Evolutionary conservation across 1,284 basidiomycete genomes (phyloP).

Genomic region (Afroboletus lepidellus): DNA sequence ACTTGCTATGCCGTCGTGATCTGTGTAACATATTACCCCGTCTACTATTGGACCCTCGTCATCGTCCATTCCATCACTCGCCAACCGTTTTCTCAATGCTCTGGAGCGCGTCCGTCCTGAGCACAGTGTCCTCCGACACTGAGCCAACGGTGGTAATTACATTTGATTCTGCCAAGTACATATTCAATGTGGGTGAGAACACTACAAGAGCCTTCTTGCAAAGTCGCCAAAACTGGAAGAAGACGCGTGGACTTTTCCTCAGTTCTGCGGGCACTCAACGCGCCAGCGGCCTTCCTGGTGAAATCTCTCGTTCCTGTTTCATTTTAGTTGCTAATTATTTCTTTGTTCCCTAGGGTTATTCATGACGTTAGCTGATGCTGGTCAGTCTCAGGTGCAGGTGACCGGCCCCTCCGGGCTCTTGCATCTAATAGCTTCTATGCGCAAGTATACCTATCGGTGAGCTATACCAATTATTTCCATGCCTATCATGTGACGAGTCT

Average conservation of each 20-base stretch:
- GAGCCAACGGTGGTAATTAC: conserved; percentile 73
- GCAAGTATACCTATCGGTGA: conserved; percentile 62
- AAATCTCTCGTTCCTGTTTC: conserved; percentile 12
- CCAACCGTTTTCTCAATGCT: conserved; percentile 39
- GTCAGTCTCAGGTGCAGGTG: conserved; percentile 56
- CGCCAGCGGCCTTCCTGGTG: conserved; percentile 71
- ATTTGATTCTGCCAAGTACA: conserved; percentile 77
- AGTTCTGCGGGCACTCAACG: conserved; percentile 63
- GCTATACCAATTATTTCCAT: conserved; percentile 13
- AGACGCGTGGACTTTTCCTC: conserved; percentile 71
- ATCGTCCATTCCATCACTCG: conserved; percentile 21
- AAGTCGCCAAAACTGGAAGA: conserved; percentile 61
- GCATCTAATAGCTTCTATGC: conserved; percentile 73
- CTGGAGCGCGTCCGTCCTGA: conserved; percentile 62
- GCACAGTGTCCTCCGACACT: conserved; percentile 66
- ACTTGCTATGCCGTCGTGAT: conserved; percentile 31
- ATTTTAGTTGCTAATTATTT: not conserved
- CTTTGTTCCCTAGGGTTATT: conserved; percentile 54
- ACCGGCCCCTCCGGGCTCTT: conserved; percentile 72
- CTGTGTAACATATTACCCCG: conserved; percentile 30
- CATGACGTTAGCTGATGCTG: conserved; percentile 81
- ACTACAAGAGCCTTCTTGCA: conserved; percentile 74
- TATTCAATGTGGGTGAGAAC: conserved; percentile 87
- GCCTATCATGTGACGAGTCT: not conserved
- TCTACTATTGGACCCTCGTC: conserved; percentile 10